Percentiles rank a stretch among this genome's conserved stretches.
Conservation (phyloP, 2,329 filamentous ascomycete species). For the Colletotrichum tropicale region DNA sequence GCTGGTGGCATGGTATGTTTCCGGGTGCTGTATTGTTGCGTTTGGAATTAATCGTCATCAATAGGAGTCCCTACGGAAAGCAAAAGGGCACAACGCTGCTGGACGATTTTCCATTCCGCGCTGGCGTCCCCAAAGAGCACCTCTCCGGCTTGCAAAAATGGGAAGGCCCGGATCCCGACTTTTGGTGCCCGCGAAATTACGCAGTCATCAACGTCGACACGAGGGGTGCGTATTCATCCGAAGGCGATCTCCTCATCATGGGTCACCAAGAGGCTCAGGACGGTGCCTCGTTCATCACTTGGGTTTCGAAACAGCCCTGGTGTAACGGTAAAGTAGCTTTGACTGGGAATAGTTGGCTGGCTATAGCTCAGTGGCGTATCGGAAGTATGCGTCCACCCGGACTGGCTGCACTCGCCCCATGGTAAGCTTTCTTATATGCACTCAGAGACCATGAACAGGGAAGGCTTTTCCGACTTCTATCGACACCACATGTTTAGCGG, state of each 20-base stretch:
- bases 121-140: neutral
- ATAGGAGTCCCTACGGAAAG: neutral
- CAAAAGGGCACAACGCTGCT: neutral
- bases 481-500: neutral
- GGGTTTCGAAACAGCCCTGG: neutral
- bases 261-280: neutral
- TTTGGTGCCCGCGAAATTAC: neutral
- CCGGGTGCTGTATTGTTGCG: rapidly evolving
- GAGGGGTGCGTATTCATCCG: neutral
- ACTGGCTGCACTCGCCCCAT: neutral
- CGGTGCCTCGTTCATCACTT: neutral
- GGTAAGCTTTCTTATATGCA: neutral
- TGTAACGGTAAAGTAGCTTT: neutral
- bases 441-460: neutral
- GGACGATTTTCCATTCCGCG: neutral
- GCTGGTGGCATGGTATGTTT: neutral
- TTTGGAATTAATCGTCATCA: rapidly evolving
- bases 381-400: neutral
- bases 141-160: neutral
- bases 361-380: neutral
- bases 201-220: neutral
- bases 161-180: neutral
- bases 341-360: neutral
- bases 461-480: neutral
- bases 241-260: neutral